These are phyloP conservation scores for Myriangium duriaei DNA, from an alignment of 2,329 filamentous ascomycete genomes.

Conservation along the genomic window DNA sequence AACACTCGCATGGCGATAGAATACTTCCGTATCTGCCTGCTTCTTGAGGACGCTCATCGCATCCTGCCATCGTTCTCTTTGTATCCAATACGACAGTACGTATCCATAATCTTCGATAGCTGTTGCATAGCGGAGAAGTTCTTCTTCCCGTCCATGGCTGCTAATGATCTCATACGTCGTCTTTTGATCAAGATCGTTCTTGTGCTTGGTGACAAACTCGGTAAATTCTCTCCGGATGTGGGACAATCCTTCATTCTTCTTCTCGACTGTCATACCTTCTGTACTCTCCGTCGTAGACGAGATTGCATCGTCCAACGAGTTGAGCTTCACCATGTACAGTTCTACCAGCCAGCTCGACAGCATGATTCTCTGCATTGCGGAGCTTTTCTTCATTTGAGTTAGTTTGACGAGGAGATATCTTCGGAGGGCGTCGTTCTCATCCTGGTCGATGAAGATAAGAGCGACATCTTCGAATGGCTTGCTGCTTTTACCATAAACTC, in stretches of 20 bases:
- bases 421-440: slow-evolving; percentile 78
- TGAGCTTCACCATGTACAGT: slow-evolving; percentile 93
- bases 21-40: slow-evolving; percentile 83
- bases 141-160: slow-evolving; percentile 86
- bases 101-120: slow-evolving; percentile 87
- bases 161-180: slow-evolving; percentile 94
- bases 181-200: slow-evolving; percentile 74
- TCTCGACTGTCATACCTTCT: slow-evolving; percentile 43
- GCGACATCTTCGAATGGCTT: slow-evolving; percentile 96
- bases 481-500: slow-evolving; percentile 85
- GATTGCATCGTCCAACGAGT: slow-evolving; percentile 86
- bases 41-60: slow-evolving; percentile 80
- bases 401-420: slow-evolving; percentile 84
- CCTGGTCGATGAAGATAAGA: slow-evolving; percentile 76
- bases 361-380: slow-evolving; percentile 88
- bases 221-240: slow-evolving; percentile 67
- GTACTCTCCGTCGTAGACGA: slow-evolving; percentile 78
- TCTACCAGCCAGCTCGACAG: slow-evolving; percentile 91
- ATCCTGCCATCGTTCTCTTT: slow-evolving; percentile 82
- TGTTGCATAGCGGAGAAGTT: slow-evolving; percentile 82
- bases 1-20: slow-evolving; percentile 95
- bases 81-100: slow-evolving; percentile 92
- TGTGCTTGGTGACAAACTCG: slow-evolving; percentile 76
- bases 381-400: slow-evolving; percentile 65
- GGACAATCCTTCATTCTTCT: slow-evolving; percentile 60